A percentile compares a stretch with the other conserved stretches of the same genome.
These are phyloP conservation scores for Encephalitozoon romaleae DNA, from an alignment of 371 early-diverging fungal genomes.

Conservation along the genomic window DNA sequence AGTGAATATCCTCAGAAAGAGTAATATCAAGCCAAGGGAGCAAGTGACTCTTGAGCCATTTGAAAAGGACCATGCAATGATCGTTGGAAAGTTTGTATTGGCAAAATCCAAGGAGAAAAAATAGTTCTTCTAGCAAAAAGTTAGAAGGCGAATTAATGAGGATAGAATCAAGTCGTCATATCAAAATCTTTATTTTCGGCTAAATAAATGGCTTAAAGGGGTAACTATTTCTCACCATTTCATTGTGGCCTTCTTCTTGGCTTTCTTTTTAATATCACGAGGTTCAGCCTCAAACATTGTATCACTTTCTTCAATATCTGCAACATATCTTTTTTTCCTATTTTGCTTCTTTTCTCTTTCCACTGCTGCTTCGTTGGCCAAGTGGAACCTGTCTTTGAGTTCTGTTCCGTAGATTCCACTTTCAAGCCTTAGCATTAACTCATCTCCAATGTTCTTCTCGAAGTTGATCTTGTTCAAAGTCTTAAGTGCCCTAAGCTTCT, in stretches of 20 bases:
- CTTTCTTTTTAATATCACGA: slow-evolving; percentile 10
- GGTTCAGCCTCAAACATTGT: slow-evolving; percentile 10
- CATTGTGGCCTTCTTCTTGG: slow-evolving; percentile 14
- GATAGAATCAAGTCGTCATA: neutral
- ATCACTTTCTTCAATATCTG: slow-evolving; percentile 53
- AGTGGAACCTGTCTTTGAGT: slow-evolving; percentile 73
- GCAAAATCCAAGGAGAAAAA: neutral
- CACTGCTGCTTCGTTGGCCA: slow-evolving; percentile 18
- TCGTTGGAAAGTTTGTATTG: slow-evolving; percentile 68
- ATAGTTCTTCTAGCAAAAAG: neutral
- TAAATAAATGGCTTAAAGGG: neutral
- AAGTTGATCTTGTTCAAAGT: slow-evolving; percentile 83
- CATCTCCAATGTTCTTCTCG: slow-evolving; percentile 87
- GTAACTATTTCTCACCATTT: neutral
- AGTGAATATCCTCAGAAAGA: slow-evolving; percentile 92
- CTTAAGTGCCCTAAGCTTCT: slow-evolving; percentile 75
- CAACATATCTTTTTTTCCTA: slow-evolving; percentile 59
- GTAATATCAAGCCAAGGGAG: slow-evolving; percentile 95
- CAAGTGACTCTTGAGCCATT: slow-evolving; percentile 98
- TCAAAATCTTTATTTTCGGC: neutral
- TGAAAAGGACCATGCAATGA: slow-evolving; percentile 98
- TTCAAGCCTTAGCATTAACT: slow-evolving; percentile 82
- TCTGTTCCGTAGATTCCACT: slow-evolving; percentile 69
- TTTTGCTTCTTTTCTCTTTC: slow-evolving; percentile 45
- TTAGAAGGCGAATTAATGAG: neutral